These are phyloP conservation scores for Sclerotinia minor DNA, from an alignment of 2,329 filamentous ascomycete genomes.

Conservation along the genomic window DNA sequence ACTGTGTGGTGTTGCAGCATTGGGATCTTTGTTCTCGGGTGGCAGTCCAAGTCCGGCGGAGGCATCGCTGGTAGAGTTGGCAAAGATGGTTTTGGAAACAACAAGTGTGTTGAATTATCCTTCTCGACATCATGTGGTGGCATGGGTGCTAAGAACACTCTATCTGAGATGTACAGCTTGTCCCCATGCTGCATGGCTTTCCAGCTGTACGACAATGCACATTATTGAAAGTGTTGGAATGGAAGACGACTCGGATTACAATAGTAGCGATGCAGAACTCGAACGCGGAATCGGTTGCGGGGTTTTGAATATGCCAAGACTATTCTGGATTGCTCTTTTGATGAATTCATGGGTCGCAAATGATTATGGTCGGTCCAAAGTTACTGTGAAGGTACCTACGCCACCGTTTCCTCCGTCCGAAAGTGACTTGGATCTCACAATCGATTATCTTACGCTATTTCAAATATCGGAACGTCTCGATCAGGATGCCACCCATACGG, in stretches of 20 bases:
- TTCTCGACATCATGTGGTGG: slow-evolving; percentile 33
- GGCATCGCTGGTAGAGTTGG: slow-evolving; percentile 35
- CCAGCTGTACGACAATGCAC: slow-evolving; percentile 36
- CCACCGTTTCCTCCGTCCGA: not conserved
- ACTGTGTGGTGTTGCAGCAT: slow-evolving; percentile 40
- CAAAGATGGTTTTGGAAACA: slow-evolving; percentile 33
- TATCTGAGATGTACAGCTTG: slow-evolving; percentile 37
- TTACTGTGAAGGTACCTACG: slow-evolving; percentile 15
- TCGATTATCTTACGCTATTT: slow-evolving; percentile 18
- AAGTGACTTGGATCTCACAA: slow-evolving; percentile 1
- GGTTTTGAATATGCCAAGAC: slow-evolving; percentile 13
- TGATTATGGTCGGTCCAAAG: slow-evolving; percentile 22
- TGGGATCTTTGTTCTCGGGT: slow-evolving; percentile 43
- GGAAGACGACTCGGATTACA: slow-evolving; percentile 15
- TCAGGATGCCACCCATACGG: slow-evolving; percentile 15
- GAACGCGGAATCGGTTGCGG: slow-evolving; percentile 17
- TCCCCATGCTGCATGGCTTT: slow-evolving; percentile 38
- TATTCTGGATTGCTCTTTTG: slow-evolving; percentile 17
- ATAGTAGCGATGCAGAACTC: not conserved
- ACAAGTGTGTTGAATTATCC: slow-evolving; percentile 24
- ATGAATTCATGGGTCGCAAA: slow-evolving; percentile 23
- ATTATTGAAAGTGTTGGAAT: slow-evolving; percentile 36
- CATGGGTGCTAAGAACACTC: slow-evolving; percentile 35
- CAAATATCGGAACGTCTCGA: slow-evolving; percentile 19
- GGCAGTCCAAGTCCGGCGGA: slow-evolving; percentile 34